Evolutionary conservation across 2,329 filamentous ascomycete genomes (phyloP).

Genomic region (Westerdykella ornata): DNA sequence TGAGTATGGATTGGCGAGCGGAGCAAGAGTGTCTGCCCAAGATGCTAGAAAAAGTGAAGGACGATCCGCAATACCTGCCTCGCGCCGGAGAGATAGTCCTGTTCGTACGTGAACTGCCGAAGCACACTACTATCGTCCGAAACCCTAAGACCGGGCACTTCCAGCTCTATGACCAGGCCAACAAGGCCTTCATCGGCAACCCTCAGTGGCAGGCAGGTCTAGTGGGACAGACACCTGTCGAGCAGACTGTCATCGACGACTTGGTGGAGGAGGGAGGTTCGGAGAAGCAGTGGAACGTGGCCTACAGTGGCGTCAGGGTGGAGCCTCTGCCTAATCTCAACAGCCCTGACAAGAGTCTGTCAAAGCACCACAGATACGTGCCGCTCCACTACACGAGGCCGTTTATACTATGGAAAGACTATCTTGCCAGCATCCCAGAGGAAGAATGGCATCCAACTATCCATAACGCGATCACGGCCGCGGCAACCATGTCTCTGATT

Average conservation of each 20-base stretch:
- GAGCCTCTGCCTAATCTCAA: constrained; percentile 52
- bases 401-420: constrained; percentile 48
- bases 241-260: constrained; percentile 41
- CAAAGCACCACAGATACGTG: constrained; percentile 51
- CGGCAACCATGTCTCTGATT: constrained; percentile 49
- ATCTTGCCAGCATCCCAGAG: constrained; percentile 39
- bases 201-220: constrained; percentile 54
- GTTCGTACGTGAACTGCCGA: constrained; percentile 38
- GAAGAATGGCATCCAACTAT: constrained; percentile 49
- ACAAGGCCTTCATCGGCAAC: constrained; percentile 27
- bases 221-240: constrained; percentile 47
- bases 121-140: constrained; percentile 23
- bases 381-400: constrained; percentile 50
- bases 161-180: constrained; percentile 16
- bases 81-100: constrained; percentile 53
- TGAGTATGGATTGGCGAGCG: constrained; percentile 53
- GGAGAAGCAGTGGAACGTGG: constrained; percentile 40
- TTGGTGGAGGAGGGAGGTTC: constrained; percentile 38
- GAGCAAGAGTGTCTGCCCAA: constrained; percentile 41
- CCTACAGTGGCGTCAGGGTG: constrained; percentile 50
- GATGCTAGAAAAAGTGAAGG: constrained; percentile 38
- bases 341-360: constrained; percentile 45
- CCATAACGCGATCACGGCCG: constrained; percentile 47
- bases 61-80: constrained; percentile 48
- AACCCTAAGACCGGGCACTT: constrained; percentile 19